These are phyloP conservation scores for Saccharomyces hybrid DNA, from an alignment of 1,139 yeast genomes.

Conservation along the genomic window DNA sequence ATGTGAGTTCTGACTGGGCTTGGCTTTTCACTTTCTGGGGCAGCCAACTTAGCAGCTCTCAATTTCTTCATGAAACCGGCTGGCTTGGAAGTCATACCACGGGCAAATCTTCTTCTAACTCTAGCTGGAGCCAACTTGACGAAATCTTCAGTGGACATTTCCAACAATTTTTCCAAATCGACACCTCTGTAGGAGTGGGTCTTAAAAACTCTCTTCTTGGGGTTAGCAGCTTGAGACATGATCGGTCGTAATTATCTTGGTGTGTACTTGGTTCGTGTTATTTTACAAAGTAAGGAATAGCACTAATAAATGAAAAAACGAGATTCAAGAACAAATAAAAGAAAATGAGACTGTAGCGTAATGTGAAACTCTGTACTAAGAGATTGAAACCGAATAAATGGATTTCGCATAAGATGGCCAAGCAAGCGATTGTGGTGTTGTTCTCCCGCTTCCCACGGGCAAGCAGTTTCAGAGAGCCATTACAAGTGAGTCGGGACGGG, in stretches of 20 bases:
- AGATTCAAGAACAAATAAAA: background rate
- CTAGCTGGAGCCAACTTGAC: conserved; percentile 95
- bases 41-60: conserved; percentile 93
- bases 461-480: background rate
- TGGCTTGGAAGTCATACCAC: conserved; percentile 95
- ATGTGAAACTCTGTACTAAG: background rate
- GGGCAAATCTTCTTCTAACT: conserved; percentile 98
- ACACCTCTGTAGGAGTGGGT: conserved; percentile 99
- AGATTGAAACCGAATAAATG: background rate
- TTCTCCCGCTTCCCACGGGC: background rate
- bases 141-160: conserved; percentile 94
- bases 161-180: conserved; percentile 89
- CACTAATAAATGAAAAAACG: background rate
- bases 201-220: conserved; percentile 87
- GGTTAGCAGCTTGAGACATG: conserved; percentile 32
- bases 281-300: background rate
- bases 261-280: background rate
- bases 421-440: background rate
- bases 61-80: conserved; percentile 96
- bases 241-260: conserved; percentile 6
- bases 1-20: conserved; percentile 97
- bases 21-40: conserved; percentile 95
- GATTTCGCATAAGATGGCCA: background rate
- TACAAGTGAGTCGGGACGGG: background rate
- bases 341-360: background rate